phyloP scores from a whole-genome alignment of 306 rosid genomes.

The Ormosia semicastrata region DNA sequence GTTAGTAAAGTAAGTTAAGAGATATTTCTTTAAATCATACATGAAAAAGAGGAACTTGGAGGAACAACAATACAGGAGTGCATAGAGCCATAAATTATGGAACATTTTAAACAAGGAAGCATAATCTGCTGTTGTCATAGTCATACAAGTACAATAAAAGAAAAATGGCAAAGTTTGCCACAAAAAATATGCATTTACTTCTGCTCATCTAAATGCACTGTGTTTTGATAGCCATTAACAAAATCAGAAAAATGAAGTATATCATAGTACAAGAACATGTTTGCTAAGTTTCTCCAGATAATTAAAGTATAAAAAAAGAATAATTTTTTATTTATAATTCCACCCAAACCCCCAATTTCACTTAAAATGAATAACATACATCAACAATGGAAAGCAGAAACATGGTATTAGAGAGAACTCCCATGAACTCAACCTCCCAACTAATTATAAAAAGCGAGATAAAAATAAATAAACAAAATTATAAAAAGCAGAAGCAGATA shows the following conservation, averaged over 20 bases:
- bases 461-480: no score
- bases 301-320: not conserved
- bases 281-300: not conserved
- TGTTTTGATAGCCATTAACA: not conserved
- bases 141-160: not conserved
- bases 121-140: not conserved
- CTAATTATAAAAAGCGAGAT: not conserved
- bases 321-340: no score
- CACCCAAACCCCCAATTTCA: not conserved
- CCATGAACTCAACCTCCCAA: not conserved
- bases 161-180: not conserved
- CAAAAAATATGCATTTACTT: not conserved
- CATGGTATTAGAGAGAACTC: not conserved
- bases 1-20: not conserved
- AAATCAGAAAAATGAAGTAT: not conserved
- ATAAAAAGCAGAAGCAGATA: not conserved
- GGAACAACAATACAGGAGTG: not conserved
- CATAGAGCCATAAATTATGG: not conserved
- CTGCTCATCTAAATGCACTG: not conserved
- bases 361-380: not conserved
- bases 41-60: not conserved
- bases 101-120: conserved; percentile 5
- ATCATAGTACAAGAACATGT: not conserved
- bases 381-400: not conserved
- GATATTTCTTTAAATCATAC: not conserved